Percentiles rank a stretch among this genome's conserved stretches.
These are phyloP conservation scores for Chlorociboria aeruginascens DNA, from an alignment of 495 filamentous ascomycete species.

Conservation along the genomic window DNA sequence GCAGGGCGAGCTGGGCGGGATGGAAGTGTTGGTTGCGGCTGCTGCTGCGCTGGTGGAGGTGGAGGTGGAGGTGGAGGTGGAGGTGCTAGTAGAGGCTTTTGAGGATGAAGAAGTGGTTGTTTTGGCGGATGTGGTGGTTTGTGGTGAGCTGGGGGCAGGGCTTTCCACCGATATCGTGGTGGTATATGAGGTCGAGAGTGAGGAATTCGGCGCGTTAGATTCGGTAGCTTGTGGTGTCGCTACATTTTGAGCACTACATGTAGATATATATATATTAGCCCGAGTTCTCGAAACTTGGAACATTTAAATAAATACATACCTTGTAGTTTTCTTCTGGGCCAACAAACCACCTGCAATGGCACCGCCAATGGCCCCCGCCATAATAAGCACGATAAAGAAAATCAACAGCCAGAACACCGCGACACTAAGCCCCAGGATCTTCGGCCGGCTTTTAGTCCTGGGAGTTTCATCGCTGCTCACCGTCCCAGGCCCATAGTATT, in stretches of 20 bases:
- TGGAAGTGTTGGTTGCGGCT: conserved; percentile 10
- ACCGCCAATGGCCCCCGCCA: conserved; percentile 24
- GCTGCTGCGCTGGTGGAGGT: neutral
- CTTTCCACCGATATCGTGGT: too few species aligned
- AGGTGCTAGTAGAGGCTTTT: neutral
- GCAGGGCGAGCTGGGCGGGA: conserved; percentile 16
- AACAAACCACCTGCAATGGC: conserved; percentile 22
- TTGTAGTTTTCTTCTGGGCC: conserved; percentile 7
- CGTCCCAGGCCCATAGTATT: neutral
- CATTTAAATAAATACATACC: neutral
- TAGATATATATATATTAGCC: neutral
- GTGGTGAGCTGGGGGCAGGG: neutral
- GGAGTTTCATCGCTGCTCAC: neutral
- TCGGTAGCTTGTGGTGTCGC: too few species aligned
- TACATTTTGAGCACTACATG: neutral
- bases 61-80: neutral
- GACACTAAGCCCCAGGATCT: conserved; percentile 23
- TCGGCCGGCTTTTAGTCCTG: neutral
- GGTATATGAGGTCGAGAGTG: too few species aligned
- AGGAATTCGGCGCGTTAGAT: too few species aligned
- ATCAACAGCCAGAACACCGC: conserved; percentile 22
- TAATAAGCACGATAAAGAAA: conserved; percentile 17
- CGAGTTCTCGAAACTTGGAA: neutral
- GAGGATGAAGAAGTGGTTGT: neutral
- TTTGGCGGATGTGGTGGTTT: neutral